phyloP scores from a whole-genome alignment of 2,329 filamentous ascomycete species.

The Aspergillus sp. region DNA sequence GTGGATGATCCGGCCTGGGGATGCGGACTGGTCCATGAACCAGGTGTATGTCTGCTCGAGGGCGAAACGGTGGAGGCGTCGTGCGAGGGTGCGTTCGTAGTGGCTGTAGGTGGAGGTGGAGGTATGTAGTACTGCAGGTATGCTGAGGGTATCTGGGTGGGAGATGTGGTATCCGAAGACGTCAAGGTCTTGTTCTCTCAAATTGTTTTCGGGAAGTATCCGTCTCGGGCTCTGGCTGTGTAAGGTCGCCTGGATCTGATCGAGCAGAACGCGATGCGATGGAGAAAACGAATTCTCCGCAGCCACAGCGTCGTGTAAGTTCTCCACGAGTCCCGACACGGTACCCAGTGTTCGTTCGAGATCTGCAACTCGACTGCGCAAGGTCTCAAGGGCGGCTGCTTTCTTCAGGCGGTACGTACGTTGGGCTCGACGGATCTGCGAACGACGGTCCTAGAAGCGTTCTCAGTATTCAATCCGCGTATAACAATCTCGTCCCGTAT shows the following conservation, averaged over 20 bases:
- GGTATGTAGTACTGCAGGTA: not conserved
- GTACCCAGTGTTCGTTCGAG: slow-evolving; percentile 60
- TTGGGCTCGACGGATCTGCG: slow-evolving; percentile 77
- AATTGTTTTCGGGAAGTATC: too few species aligned
- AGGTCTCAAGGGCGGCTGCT: slow-evolving; percentile 64
- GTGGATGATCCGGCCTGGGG: slow-evolving; percentile 43
- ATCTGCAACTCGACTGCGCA: slow-evolving; percentile 61
- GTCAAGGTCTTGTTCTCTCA: not conserved
- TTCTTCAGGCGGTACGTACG: slow-evolving; percentile 76
- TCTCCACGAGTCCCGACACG: slow-evolving; percentile 63
- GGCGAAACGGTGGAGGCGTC: slow-evolving; percentile 59
- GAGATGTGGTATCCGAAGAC: slow-evolving; percentile 1
- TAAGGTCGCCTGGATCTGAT: not conserved
- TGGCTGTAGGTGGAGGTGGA: slow-evolving; percentile 46
- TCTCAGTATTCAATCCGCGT: slow-evolving; percentile 6
- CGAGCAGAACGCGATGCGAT: not conserved
- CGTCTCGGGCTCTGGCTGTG: too few species aligned
- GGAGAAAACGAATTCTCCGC: slow-evolving; percentile 33
- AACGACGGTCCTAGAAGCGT: slow-evolving; percentile 48
- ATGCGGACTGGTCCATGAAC: slow-evolving; percentile 40
- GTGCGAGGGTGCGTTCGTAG: slow-evolving; percentile 60
- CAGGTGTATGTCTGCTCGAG: slow-evolving; percentile 56
- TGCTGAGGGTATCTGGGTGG: not conserved
- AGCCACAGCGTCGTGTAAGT: slow-evolving; percentile 55
- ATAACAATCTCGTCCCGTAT: slow-evolving; percentile 15